Base-by-base conservation (phyloP, 164 flowering plant species). In the Hamamelis virginiana region DNA sequence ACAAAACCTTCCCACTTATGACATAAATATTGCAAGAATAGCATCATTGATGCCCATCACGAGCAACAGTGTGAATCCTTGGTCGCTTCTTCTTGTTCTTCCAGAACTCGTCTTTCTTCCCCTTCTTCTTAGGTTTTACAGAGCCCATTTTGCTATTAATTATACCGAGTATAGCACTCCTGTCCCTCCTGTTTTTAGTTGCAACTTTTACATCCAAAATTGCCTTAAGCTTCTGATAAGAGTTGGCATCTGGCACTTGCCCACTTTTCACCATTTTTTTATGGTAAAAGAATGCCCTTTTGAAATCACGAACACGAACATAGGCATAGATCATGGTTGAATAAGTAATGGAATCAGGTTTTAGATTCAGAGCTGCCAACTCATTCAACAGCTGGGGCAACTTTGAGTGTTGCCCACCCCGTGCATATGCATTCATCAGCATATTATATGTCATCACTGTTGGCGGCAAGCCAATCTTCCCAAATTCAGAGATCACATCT, bases 81-180 rank as follows among this genome's bases (percentile, higher is more conserved):
- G 62, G 26, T 16, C 62, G 65, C 51, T 69, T 82, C 75, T 70
- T 89, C 82, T 75, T 90, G 77, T 81, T 78, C 83, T 92, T 94
- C 98, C 98, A 94, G 61, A 95, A 91, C 76, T 89, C 96, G 58
- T 92, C 97, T 74, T 91, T 92, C 82, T 89, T 92, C 14, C 90
- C 77, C 67, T 72, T 82, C 71, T 66, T 85, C 84, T 78, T 87
- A 18, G 82, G 73, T 78, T 87, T 86, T 65, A 80, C 22, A 67
- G 79, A 25, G 5, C 95, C 91, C 84, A 81, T 69, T 33, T 77
- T 80, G 80, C 95, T 87, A 13, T 82, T 89, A 27, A 92, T 52
- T n/a, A 92, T 87, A 22, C 97, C 97, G 62, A 88, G 79, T 50
- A 91, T 79, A 22, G 97, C 98, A 72, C 85, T 89, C 84, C 65